Percentiles rank a stretch among this genome's conserved stretches.
These are phyloP conservation scores for Fusarium napiforme DNA, from an alignment of 2,329 filamentous ascomycete species.

Conservation along the genomic window DNA sequence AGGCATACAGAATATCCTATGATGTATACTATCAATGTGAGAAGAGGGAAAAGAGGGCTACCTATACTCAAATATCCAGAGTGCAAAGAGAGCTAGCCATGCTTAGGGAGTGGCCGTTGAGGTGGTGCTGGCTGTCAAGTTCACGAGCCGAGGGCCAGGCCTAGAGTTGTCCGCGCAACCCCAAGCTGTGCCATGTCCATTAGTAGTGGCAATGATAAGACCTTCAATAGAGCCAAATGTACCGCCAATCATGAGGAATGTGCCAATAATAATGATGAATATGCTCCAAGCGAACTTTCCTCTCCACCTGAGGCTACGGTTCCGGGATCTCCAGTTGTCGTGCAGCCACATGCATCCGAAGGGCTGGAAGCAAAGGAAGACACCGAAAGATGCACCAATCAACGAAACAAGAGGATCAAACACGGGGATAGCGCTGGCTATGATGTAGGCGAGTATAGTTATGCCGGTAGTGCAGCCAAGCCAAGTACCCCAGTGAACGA, in stretches of 20 bases:
- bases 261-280: conserved; percentile 21
- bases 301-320: conserved; percentile 3
- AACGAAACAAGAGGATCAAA: conserved; percentile 32
- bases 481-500: conserved; percentile 47
- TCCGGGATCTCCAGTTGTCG: conserved; percentile 20
- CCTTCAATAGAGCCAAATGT: conserved; percentile 27
- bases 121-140: background rate
- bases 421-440: conserved; percentile 30
- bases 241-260: conserved; percentile 22
- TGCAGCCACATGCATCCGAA: conserved; percentile 34
- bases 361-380: conserved; percentile 36
- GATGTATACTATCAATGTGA: background rate
- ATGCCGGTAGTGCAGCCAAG: conserved; percentile 24
- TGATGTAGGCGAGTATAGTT: conserved; percentile 28
- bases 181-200: background rate
- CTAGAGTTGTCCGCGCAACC: conserved; percentile 30
- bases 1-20: conserved; percentile 5
- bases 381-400: conserved; percentile 31
- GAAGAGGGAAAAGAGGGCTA: background rate
- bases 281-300: conserved; percentile 13
- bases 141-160: background rate
- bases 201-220: background rate
- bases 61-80: background rate
- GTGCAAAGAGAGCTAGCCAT: background rate
- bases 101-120: background rate